Evolutionary conservation across 768 basidiomycete species (phyloP).

Genomic region (Gymnopilus dilepis): DNA sequence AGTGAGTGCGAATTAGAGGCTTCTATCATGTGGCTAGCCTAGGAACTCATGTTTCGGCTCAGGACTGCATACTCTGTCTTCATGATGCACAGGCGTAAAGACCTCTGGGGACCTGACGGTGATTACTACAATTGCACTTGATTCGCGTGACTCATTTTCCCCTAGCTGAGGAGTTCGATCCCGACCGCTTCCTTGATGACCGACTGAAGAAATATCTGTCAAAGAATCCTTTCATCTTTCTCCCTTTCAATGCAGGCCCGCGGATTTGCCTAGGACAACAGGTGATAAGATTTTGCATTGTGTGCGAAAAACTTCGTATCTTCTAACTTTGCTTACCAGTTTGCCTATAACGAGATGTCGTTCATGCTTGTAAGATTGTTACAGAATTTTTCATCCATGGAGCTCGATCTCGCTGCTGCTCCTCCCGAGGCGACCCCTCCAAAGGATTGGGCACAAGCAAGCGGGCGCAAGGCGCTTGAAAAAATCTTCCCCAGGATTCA

Average conservation of each 20-base stretch:
- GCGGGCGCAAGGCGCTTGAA: constrained; percentile 56
- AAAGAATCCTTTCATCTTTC: constrained; percentile 72
- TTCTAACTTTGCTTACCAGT: constrained; percentile 33
- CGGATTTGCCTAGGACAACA: constrained; percentile 68
- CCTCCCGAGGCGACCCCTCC: constrained; percentile 53
- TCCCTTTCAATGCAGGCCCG: constrained; percentile 67
- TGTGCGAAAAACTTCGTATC: neutral
- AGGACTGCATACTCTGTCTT: constrained; percentile 61
- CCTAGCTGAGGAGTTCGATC: constrained; percentile 69
- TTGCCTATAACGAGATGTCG: constrained; percentile 66
- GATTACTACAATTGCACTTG: constrained; percentile 13
- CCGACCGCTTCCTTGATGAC: constrained; percentile 72
- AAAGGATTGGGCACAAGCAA: constrained; percentile 45
- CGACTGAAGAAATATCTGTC: constrained; percentile 65
- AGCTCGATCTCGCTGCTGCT: constrained; percentile 50
- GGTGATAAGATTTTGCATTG: constrained; percentile 31
- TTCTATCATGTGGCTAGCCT: neutral
- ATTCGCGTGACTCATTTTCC: neutral
- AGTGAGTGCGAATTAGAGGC: constrained; percentile 35
- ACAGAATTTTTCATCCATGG: constrained; percentile 59
- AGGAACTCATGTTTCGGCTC: neutral
- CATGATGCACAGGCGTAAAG: constrained; percentile 67
- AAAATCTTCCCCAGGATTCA: constrained; percentile 56
- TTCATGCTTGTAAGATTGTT: constrained; percentile 67
- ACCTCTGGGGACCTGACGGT: constrained; percentile 79